Evolutionary conservation across 1,284 basidiomycete species (phyloP).

Genomic region (Takashimella tepidaria): DNA sequence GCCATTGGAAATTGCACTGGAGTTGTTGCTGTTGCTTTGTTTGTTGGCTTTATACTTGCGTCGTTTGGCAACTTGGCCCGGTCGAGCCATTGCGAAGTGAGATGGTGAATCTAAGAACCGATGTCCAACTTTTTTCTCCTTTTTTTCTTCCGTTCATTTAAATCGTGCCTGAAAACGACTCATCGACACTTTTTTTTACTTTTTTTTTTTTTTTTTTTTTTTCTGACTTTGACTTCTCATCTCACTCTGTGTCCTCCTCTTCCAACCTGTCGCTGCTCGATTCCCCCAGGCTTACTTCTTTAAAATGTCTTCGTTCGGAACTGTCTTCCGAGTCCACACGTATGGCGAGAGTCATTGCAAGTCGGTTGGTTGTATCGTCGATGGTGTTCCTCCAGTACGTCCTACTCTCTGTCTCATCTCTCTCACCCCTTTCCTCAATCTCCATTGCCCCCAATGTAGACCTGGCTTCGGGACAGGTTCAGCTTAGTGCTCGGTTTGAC

Average conservation of each 20-base stretch:
- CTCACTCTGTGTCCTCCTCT: constrained; percentile 3
- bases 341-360: constrained; percentile 98
- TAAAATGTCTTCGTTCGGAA: constrained; percentile 88
- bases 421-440: neutral
- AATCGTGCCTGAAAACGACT: constrained; percentile 1
- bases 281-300: no score
- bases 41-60: neutral
- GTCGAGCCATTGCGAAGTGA: constrained; percentile 4
- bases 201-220: neutral
- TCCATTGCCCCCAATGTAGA: no score
- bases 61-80: constrained; percentile 3
- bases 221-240: neutral
- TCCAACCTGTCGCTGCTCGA: constrained; percentile 3
- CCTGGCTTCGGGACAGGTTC: neutral
- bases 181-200: constrained; percentile 5
- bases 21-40: neutral
- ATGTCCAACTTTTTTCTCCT: neutral
- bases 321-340: constrained; percentile 87
- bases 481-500: neutral
- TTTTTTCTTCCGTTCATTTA: neutral
- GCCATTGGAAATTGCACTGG: no score
- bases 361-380: constrained; percentile 95
- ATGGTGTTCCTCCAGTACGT: constrained; percentile 88
- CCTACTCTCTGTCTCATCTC: no score
- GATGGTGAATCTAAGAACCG: no score